These are phyloP conservation scores for Ogataea nonfermentans DNA, from an alignment of 805 yeast genomes.

Conservation along the genomic window DNA sequence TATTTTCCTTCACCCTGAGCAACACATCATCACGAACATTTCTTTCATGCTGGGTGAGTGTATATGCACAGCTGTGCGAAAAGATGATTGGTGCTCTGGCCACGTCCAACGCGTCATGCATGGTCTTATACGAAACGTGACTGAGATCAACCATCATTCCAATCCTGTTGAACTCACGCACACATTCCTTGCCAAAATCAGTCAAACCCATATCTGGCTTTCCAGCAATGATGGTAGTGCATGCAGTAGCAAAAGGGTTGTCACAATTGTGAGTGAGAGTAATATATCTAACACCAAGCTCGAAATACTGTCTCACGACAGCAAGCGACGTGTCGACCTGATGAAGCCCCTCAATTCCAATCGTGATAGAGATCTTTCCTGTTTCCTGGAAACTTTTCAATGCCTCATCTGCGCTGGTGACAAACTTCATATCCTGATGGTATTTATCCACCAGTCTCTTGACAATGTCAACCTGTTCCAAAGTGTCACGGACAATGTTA, in stretches of 20 bases:
- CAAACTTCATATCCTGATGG: slow-evolving; percentile 40
- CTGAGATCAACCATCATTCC: slow-evolving; percentile 54
- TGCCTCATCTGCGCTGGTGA: slow-evolving; percentile 42
- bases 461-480: slow-evolving; percentile 53
- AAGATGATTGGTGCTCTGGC: slow-evolving; percentile 48
- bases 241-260: slow-evolving; percentile 57
- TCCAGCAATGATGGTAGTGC: slow-evolving; percentile 46
- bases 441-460: slow-evolving; percentile 44
- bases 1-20: slow-evolving; percentile 37
- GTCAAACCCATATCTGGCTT: slow-evolving; percentile 44
- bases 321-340: slow-evolving; percentile 50
- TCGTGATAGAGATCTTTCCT: slow-evolving; percentile 42
- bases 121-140: slow-evolving; percentile 48
- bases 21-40: slow-evolving; percentile 51
- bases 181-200: slow-evolving; percentile 40
- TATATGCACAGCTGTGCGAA: slow-evolving; percentile 47
- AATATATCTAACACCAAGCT: slow-evolving; percentile 51
- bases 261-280: slow-evolving; percentile 57
- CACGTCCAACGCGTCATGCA: slow-evolving; percentile 42
- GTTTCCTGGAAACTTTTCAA: slow-evolving; percentile 31
- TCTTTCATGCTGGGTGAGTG: slow-evolving; percentile 41
- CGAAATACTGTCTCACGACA: slow-evolving; percentile 47
- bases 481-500: slow-evolving; percentile 48
- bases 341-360: slow-evolving; percentile 56
- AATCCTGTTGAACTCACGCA: slow-evolving; percentile 49